These are phyloP conservation scores for Acanthamoeba quina DNA, from an alignment of 208 protist species.

Conservation along the genomic window DNA sequence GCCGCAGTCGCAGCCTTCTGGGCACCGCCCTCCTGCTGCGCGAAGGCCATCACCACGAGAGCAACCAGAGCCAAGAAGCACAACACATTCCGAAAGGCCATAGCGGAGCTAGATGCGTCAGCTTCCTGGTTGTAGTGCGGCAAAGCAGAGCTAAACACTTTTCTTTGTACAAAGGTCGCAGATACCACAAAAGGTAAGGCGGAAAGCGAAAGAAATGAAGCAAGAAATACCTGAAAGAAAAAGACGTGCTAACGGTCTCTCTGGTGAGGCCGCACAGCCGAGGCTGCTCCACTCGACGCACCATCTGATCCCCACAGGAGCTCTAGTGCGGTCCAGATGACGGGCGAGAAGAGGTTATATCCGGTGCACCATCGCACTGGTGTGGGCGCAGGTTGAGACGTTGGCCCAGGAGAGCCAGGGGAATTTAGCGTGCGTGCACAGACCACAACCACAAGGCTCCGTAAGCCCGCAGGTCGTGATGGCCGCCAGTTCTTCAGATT, in stretches of 20 bases:
- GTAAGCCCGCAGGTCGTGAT: not conserved
- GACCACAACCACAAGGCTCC: not conserved
- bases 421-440: constrained; percentile 6
- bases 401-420: not conserved
- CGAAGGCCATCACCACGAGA: not conserved
- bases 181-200: not conserved
- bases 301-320: too few species aligned
- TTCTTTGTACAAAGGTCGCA: not conserved
- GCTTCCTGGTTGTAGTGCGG: not conserved
- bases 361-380: too few species aligned
- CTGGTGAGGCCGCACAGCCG: too few species aligned
- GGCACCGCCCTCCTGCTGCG: not conserved
- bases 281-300: too few species aligned
- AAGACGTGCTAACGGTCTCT: too few species aligned
- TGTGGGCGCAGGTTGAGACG: too few species aligned
- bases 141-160: not conserved
- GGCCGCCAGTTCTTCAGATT: not conserved
- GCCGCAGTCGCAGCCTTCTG: too few species aligned
- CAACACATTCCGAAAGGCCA: not conserved
- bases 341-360: too few species aligned
- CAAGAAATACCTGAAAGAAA: too few species aligned
- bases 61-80: not conserved
- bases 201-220: not conserved
- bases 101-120: not conserved
- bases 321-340: too few species aligned